Base-by-base conservation (phyloP, 306 rosid genomes). In the Inga oerstediana region DNA sequence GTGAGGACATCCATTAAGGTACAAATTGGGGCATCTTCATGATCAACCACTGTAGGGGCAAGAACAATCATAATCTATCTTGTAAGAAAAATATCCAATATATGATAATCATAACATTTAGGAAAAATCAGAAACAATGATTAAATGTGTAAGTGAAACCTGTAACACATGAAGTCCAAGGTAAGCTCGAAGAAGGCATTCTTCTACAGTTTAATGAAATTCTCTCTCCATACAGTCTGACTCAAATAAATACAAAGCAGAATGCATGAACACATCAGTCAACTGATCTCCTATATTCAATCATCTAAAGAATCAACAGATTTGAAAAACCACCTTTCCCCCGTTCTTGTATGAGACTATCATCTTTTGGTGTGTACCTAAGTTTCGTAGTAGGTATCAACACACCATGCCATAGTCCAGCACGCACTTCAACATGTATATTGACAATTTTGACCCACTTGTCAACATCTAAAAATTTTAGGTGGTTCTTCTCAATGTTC, bases 1-100 rank as follows among this genome's bases (percentile, higher is more conserved):
- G 89, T 87, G 34, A 92, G 90, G 66, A 88, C 88, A 37, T 86
- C 89, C 96, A 82, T 93, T 59, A 93, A 83, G 46, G 97, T 87
- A 86, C 19, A 71, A 76, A 45, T 70, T 2, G 37, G 74, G 45
- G 8, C 88, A 37, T 30, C 37, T 2, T 83, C 83, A 80, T 77
- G 35, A 41, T 86, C 83, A 44, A 88, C 88, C 73, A 49, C 98
- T 92, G 91, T 22, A 70, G 15, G 54, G 76, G 45, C 35, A 76
- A 24, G 1, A 65, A 69, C 54, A 69, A 78, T 72, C 58, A 51
- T 51, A 51, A 16, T 16, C n/a, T 51, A 51, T 15, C 20, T 51
- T 68, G 67, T 73, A 45, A 52, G 84, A 67, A 69, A 68, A 79
- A 80, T 56, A 71, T 74, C 65, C 45, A 58, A 83, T 37, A 59